Evolutionary conservation across 2,329 filamentous ascomycete genomes (phyloP), one percentile per base, ranked within the genome.

Genomic region (Aspergillus bombycis): DNA sequence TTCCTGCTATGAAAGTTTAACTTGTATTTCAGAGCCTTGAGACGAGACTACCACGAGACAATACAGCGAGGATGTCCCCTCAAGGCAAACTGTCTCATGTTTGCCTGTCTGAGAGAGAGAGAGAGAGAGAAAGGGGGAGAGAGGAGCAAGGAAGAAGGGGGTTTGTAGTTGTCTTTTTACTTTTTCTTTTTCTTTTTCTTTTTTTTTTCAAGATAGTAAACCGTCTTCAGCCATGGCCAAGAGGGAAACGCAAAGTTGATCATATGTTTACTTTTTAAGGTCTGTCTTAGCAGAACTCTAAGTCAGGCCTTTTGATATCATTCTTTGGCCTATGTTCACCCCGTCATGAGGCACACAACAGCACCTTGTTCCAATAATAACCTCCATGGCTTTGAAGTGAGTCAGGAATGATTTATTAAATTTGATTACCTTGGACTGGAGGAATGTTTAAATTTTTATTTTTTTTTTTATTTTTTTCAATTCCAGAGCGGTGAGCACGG

Each of bases 401-500:
- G 46, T 62, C 58, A 60, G 58, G 60, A 64, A 32, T 34, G 16
- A 16, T 53, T 53, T 10, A 16, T 53, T 11, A 11, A 36, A 23
- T 54, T 54, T 21, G 36, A 38, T 36, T 54, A 52, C 26, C 7
- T 16, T 52, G 28, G 45, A 16, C 45, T 48, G 23, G 48, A n/a
- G 46, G 48, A 52, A 52, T 52, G 48, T 52, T 21, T 21, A 21
- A 41, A 36, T 2, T 7, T 41, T n/a, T n/a, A 14, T 36, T 36
- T 36, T 14, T 16, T 36, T 5, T 5, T 36, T 38, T 38, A 16
- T 14, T 38, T 23, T 54, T 54, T 54, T 54, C 21, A 10, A 32
- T 50, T 61, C 32, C 43, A 63, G 58, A 68, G 68, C 68, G 68
- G 68, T 70, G 68, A 69, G 64, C 58, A 57, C 48, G 54, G 26